Evolutionary conservation across 2,329 filamentous ascomycete species (phyloP).

Genomic region (Ascosphaera pollenicola): DNA sequence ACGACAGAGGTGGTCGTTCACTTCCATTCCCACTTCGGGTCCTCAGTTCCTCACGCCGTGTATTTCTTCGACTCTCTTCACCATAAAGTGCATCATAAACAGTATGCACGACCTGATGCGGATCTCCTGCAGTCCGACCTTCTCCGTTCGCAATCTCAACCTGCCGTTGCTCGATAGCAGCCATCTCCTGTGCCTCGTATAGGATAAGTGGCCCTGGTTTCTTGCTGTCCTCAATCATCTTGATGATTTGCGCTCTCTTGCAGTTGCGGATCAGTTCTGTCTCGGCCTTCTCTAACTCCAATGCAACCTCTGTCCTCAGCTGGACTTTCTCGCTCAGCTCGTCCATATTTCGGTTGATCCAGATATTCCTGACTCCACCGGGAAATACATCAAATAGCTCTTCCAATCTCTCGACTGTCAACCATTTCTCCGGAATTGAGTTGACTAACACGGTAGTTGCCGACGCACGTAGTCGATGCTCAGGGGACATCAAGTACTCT

Average conservation of each 20-base stretch:
- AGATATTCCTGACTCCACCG: constrained; percentile 83
- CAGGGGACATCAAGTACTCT: constrained; percentile 80
- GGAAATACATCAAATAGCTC: constrained; percentile 90
- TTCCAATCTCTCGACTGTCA: constrained; percentile 57
- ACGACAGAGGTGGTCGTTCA: neutral
- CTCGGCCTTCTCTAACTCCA: constrained; percentile 55
- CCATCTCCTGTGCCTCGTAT: constrained; percentile 21
- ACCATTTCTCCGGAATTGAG: constrained; percentile 77
- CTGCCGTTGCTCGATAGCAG: constrained; percentile 24
- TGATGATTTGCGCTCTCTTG: constrained; percentile 57
- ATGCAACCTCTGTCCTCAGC: constrained; percentile 47
- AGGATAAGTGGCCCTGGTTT: constrained; percentile 11
- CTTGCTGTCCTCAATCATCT: constrained; percentile 40
- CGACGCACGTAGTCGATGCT: constrained; percentile 80
- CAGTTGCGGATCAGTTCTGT: constrained; percentile 63
- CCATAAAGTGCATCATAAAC: constrained; percentile 8
- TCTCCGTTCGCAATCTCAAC: constrained; percentile 21
- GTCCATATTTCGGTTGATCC: constrained; percentile 83
- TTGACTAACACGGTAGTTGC: constrained; percentile 90
- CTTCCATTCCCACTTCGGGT: constrained; percentile 1
- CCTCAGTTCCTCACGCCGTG: constrained; percentile 12
- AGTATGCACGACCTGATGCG: constrained; percentile 31
- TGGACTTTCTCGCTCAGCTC: constrained; percentile 67
- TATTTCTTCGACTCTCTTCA: constrained; percentile 13
- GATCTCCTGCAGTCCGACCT: constrained; percentile 33